Conservation (phyloP, 192 early-diverging fungal genomes). For the Coemansia erecta region DNA sequence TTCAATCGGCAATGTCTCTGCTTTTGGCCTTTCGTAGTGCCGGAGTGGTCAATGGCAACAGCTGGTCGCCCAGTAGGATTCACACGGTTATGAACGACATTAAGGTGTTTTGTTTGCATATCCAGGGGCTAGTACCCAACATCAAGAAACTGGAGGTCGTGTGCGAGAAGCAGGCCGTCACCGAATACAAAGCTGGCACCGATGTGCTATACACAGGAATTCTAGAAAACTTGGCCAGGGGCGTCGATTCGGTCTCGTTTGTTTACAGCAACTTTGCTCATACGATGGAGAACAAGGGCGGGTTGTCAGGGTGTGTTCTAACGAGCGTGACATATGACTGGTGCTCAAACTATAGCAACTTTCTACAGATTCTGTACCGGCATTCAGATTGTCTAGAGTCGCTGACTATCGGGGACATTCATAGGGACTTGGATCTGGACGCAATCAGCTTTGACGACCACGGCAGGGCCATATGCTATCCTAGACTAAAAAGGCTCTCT, state of each 20-base stretch:
- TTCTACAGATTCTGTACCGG: background rate
- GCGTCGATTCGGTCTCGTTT: background rate
- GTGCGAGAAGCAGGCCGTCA: background rate
- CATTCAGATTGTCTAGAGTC: background rate
- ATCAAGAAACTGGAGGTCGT: background rate
- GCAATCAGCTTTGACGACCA: background rate
- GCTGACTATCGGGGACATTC: background rate
- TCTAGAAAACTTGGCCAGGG: background rate
- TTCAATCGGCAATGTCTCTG: background rate
- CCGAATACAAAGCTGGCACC: background rate
- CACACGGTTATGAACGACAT: background rate
- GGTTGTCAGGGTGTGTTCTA: background rate
- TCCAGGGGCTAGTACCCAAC: background rate
- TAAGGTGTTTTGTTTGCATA: background rate
- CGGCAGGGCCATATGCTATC: background rate
- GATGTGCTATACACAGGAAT: conserved; percentile 1
- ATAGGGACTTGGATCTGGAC: no score
- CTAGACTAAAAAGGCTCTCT: background rate
- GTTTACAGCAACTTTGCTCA: background rate
- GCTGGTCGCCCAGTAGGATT: background rate
- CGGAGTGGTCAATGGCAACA: conserved; percentile 4
- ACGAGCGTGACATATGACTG: background rate
- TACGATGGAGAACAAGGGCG: background rate
- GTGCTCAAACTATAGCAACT: background rate
- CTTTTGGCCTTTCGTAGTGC: background rate